A percentile compares a stretch with the other conserved stretches of the same genome.
phyloP scores from a whole-genome alignment of 2,329 filamentous ascomycete genomes.

The Volutella citrinella region DNA sequence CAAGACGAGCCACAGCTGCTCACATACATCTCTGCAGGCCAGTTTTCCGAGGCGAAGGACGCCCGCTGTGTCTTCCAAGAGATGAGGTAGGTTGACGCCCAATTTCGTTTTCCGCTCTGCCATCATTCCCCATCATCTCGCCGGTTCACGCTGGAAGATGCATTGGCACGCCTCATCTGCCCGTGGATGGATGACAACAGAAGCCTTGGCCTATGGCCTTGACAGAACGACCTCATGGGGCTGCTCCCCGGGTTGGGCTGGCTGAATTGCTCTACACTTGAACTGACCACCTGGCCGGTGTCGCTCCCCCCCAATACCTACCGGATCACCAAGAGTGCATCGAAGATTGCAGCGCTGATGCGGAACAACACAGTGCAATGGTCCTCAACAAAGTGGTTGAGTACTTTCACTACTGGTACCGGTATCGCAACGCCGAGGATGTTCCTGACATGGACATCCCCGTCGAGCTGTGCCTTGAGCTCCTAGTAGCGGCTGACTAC shows the following conservation, averaged over 20 bases:
- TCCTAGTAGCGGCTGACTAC: constrained; percentile 76
- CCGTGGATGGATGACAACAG: constrained; percentile 33
- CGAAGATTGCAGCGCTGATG: too few relatives aligned
- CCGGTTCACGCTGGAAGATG: too few relatives aligned
- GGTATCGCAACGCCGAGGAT: constrained; percentile 65
- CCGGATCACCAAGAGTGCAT: too few relatives aligned
- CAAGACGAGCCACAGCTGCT: constrained; percentile 11
- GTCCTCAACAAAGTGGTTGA: constrained; percentile 79
- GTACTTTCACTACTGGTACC: constrained; percentile 81
- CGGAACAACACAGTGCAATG: constrained; percentile 54
- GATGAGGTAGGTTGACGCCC: constrained; percentile 58
- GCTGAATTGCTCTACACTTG: constrained; percentile 62
- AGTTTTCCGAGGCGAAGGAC: constrained; percentile 62
- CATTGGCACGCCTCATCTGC: too few relatives aligned
- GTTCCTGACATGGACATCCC: constrained; percentile 80
- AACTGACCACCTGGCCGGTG: constrained; percentile 55
- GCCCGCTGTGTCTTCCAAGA: constrained; percentile 67
- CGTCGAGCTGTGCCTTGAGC: constrained; percentile 72
- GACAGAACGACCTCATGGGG: constrained; percentile 39
- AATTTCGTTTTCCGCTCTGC: too few relatives aligned
- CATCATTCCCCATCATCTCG: too few relatives aligned
- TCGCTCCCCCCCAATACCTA: too few relatives aligned
- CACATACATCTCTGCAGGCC: constrained; percentile 42
- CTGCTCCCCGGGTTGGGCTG: constrained; percentile 37
- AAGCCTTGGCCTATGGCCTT: constrained; percentile 41